Percentiles rank a stretch among this genome's conserved stretches.
These are phyloP conservation scores for Nepenthes mirabilis DNA, from an alignment of 148 eudicot species.

Conservation along the genomic window DNA sequence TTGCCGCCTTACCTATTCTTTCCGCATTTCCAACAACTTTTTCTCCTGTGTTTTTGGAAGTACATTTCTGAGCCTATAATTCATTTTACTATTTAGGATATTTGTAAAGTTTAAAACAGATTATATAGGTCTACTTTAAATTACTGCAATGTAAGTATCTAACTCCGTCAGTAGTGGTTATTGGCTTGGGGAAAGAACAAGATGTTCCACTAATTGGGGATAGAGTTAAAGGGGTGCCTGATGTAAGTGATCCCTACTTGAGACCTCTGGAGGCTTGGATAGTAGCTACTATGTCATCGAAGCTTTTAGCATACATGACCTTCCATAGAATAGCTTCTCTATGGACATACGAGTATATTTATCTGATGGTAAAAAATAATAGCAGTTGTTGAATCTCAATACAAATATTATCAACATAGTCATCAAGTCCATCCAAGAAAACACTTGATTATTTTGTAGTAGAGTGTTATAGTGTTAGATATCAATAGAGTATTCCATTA, in stretches of 20 bases:
- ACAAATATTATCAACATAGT: conserved; percentile 5
- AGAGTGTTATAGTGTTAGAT: conserved; percentile 1
- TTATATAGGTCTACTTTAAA: neutral
- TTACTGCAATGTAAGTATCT: no score
- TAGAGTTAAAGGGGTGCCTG: neutral
- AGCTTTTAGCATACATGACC: no score
- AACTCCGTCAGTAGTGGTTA: neutral
- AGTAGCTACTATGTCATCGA: no score
- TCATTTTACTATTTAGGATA: neutral
- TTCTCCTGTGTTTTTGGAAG: no score
- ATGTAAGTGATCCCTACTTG: neutral
- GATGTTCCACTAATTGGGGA: neutral
- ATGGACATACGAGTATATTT: conserved; percentile 1
- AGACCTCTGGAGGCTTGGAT: no score
- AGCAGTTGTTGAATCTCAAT: neutral
- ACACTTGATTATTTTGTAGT: conserved; percentile 5
- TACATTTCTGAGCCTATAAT: neutral
- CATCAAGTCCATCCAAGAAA: conserved; percentile 6
- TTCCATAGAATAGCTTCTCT: neutral
- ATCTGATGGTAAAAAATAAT: conserved; percentile 1
- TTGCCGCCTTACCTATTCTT: no score
- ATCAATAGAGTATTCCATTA: neutral
- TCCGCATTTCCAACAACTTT: no score
- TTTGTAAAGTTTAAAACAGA: neutral
- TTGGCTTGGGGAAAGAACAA: neutral